A percentile compares a stretch with the other conserved stretches of the same genome.
phyloP scores from a whole-genome alignment of 2,329 filamentous ascomycete genomes.

The Apiospora rasikravindrae region DNA sequence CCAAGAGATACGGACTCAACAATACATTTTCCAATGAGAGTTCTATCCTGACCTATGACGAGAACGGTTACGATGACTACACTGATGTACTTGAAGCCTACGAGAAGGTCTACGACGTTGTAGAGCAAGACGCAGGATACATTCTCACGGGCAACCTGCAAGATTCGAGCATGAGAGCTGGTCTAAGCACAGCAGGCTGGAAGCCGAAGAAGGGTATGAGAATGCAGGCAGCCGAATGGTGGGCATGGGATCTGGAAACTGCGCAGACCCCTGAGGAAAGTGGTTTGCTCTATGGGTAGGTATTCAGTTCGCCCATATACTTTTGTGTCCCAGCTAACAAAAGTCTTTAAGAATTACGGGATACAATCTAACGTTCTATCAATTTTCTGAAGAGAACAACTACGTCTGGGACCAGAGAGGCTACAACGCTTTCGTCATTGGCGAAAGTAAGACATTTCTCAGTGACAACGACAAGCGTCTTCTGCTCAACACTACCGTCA shows the following conservation, averaged over 20 bases:
- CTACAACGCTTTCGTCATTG: slow-evolving; percentile 61
- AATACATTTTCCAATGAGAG: slow-evolving; percentile 64
- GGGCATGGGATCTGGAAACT: slow-evolving; percentile 56
- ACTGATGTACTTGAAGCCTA: slow-evolving; percentile 54
- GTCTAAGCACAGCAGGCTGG: slow-evolving; percentile 66
- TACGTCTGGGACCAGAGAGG: slow-evolving; percentile 66
- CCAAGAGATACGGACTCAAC: slow-evolving; percentile 61
- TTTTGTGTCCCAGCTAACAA: not conserved
- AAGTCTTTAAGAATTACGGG: slow-evolving; percentile 45
- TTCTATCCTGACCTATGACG: slow-evolving; percentile 64
- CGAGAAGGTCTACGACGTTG: slow-evolving; percentile 49
- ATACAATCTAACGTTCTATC: slow-evolving; percentile 66
- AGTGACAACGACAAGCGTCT: slow-evolving; percentile 59
- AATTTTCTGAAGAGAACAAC: slow-evolving; percentile 65
- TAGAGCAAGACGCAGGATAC: slow-evolving; percentile 59
- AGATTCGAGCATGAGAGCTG: slow-evolving; percentile 64
- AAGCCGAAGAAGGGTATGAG: slow-evolving; percentile 61
- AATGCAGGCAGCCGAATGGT: slow-evolving; percentile 67
- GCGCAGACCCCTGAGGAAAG: slow-evolving; percentile 61
- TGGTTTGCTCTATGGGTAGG: slow-evolving; percentile 56
- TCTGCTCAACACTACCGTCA: slow-evolving; percentile 62
- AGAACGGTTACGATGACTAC: slow-evolving; percentile 60
- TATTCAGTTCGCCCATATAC: not conserved
- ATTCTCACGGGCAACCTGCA: slow-evolving; percentile 65
- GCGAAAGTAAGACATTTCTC: slow-evolving; percentile 64